Evolutionary conservation across 2,329 filamentous ascomycete species (phyloP).

Genomic region (Aotearoamyces nothofagi): DNA sequence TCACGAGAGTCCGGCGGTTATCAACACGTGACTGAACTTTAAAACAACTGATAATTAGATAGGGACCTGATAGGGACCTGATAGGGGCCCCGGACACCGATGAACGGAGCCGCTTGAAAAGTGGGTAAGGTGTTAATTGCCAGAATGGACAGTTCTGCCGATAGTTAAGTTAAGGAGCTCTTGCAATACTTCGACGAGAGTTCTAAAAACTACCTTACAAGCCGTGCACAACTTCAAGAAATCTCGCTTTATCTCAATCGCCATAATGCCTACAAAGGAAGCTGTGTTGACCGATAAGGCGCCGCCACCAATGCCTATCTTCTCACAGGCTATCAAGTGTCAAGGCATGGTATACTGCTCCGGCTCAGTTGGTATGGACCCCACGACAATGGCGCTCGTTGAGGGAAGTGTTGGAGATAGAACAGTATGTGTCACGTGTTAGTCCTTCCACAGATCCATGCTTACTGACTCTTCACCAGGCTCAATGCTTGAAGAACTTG

Average conservation of each 20-base stretch:
- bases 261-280: slow-evolving; percentile 13
- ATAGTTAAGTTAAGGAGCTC: too few relatives aligned
- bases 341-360: slow-evolving; percentile 60
- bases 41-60: too few relatives aligned
- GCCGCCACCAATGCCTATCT: slow-evolving; percentile 35
- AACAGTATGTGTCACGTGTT: slow-evolving; percentile 24
- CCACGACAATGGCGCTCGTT: slow-evolving; percentile 34
- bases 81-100: too few relatives aligned
- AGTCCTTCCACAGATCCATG: slow-evolving; percentile 1
- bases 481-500: slow-evolving; percentile 43
- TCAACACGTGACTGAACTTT: too few relatives aligned
- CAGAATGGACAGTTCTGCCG: too few relatives aligned
- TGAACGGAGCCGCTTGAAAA: too few relatives aligned
- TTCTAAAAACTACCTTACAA: background rate
- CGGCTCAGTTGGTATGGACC: slow-evolving; percentile 42
- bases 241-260: background rate
- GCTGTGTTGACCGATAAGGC: slow-evolving; percentile 19
- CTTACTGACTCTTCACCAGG: slow-evolving; percentile 16
- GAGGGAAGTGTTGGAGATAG: slow-evolving; percentile 39
- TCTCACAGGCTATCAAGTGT: slow-evolving; percentile 44
- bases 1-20: too few relatives aligned
- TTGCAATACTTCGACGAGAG: too few relatives aligned
- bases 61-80: too few relatives aligned
- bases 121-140: too few relatives aligned
- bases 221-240: background rate